phyloP scores from a whole-genome alignment of 805 yeast genomes.

The Starmera amethionina region DNA sequence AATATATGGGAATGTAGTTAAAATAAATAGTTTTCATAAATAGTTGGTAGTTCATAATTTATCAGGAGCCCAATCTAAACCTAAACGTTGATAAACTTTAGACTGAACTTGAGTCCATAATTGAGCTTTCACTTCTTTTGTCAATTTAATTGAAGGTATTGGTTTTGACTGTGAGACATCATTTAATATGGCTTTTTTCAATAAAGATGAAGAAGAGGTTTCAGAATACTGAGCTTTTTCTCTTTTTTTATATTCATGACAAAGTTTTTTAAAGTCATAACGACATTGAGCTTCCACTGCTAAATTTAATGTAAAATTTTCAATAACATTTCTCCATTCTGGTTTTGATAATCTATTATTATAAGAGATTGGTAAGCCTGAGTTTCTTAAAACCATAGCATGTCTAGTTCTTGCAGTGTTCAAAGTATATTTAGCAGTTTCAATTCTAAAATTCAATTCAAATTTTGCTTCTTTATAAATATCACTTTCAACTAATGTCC shows the following conservation, averaged over 20 bases:
- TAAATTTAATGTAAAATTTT: conserved; percentile 52
- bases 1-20: too few relatives aligned
- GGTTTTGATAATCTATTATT: conserved; percentile 31
- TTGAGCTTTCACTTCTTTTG: conserved; percentile 45
- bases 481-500: conserved; percentile 45
- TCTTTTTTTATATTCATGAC: conserved; percentile 35
- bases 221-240: conserved; percentile 17
- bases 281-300: conserved; percentile 69
- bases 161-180: conserved; percentile 9
- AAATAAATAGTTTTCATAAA: too few relatives aligned
- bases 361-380: conserved; percentile 9
- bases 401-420: conserved; percentile 46
- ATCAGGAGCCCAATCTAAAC: conserved; percentile 51
- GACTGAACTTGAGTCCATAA: conserved; percentile 61
- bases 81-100: conserved; percentile 46
- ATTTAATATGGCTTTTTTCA: conserved; percentile 25
- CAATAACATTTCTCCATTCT: conserved; percentile 70
- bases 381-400: conserved; percentile 21
- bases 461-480: conserved; percentile 56
- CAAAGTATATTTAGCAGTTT: conserved; percentile 56
- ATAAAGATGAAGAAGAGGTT: conserved; percentile 2
- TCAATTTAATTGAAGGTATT: conserved; percentile 19
- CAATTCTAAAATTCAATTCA: conserved; percentile 40
- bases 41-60: not conserved
- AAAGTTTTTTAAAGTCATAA: conserved; percentile 45